Percentiles rank a stretch among this genome's conserved stretches.
These are phyloP conservation scores for Candida nitratophila DNA, from an alignment of 805 yeast genomes.

Conservation along the genomic window DNA sequence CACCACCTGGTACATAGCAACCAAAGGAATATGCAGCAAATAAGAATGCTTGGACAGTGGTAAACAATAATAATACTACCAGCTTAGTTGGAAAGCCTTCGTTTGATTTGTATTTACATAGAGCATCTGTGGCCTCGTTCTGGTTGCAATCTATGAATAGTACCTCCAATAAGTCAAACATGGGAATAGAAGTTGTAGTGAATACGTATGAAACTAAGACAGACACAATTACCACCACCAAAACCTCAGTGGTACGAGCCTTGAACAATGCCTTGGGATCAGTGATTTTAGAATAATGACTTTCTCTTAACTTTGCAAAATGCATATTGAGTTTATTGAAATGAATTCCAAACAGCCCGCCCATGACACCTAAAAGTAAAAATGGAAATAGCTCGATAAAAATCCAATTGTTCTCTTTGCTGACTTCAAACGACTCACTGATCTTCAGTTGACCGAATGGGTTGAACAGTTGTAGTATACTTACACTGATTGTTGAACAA, in stretches of 20 bases:
- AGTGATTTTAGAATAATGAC: constrained; percentile 17
- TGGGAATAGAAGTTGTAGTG: constrained; percentile 44
- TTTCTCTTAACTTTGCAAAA: constrained; percentile 30
- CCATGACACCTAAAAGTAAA: constrained; percentile 57
- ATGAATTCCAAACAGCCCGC: constrained; percentile 59
- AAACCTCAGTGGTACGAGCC: constrained; percentile 39
- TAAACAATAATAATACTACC: constrained; percentile 25
- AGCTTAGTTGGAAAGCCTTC: constrained; percentile 30
- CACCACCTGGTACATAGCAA: constrained; percentile 60
- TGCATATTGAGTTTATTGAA: constrained; percentile 42
- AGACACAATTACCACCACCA: constrained; percentile 41
- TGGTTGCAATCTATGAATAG: constrained; percentile 61
- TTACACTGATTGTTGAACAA: constrained; percentile 67
- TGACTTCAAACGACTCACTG: constrained; percentile 48
- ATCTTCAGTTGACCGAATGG: constrained; percentile 40
- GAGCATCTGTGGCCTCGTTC: constrained; percentile 1
- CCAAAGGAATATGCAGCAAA: constrained; percentile 69
- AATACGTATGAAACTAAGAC: constrained; percentile 50
- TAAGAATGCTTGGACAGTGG: constrained; percentile 44
- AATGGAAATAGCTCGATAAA: constrained; percentile 67
- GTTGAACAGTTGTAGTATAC: constrained; percentile 44
- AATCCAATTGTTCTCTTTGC: constrained; percentile 67
- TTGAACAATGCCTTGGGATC: background rate
- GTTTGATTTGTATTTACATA: background rate
- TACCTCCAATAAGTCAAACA: constrained; percentile 49